These are phyloP conservation scores for Choiromyces venosus DNA, from an alignment of 495 filamentous ascomycete genomes.

Conservation along the genomic window DNA sequence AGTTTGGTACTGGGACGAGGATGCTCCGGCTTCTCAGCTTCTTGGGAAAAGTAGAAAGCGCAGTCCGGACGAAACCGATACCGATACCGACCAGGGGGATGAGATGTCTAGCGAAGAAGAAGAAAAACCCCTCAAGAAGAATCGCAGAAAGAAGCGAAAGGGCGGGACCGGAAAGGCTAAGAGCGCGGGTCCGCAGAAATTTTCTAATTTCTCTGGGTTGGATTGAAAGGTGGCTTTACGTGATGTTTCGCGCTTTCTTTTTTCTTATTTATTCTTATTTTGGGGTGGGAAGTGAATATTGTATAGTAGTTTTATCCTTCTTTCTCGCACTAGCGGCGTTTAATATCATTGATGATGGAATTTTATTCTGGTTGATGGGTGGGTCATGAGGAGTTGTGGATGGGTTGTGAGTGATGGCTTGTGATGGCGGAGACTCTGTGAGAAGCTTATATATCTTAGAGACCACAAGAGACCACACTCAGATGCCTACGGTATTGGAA, in stretches of 20 bases:
- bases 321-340: neutral
- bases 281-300: neutral
- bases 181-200: slow-evolving; percentile 26
- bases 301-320: neutral
- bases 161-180: slow-evolving; percentile 37
- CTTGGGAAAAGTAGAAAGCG: slow-evolving; percentile 14
- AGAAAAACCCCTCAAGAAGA: slow-evolving; percentile 23
- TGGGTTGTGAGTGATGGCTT: neutral
- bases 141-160: slow-evolving; percentile 37
- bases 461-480: too few relatives aligned
- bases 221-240: slow-evolving; percentile 13
- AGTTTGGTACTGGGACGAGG: slow-evolving; percentile 28
- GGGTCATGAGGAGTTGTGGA: neutral
- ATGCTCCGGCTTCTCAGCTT: slow-evolving; percentile 1
- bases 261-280: neutral
- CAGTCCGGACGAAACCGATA: slow-evolving; percentile 15
- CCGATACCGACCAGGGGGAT: slow-evolving; percentile 18
- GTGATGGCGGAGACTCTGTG: neutral
- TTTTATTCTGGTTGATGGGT: neutral
- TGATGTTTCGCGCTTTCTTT: neutral
- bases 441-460: neutral
- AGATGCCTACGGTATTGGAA: neutral
- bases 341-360: neutral
- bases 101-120: slow-evolving; percentile 26
- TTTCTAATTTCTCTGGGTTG: slow-evolving; percentile 29